Evolutionary conservation across 345 rosid genomes (phyloP), one percentile per base, ranked within the genome.

Genomic region (Litchi chinensis): DNA sequence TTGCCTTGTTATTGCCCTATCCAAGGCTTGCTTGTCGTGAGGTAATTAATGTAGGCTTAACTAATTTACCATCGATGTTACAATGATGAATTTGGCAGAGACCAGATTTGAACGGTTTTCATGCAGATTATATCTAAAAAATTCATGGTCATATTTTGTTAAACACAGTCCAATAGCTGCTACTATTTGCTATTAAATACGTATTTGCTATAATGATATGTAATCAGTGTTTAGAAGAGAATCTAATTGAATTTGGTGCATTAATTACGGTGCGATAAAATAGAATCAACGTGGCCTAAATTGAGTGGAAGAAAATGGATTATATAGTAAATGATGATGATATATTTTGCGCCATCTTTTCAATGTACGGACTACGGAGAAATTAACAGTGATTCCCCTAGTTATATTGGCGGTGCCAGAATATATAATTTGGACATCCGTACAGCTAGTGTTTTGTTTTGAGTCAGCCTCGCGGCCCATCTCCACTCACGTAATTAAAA

Each of bases 21-120:
- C 99, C 99, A 60, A 88, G 98, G 76, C 82, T 92, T 57, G 98
- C 97, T 65, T 83, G 86, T 75, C 44, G 76, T 26, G 91, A 93
- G 97, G 99, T 92, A 86, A 48, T 52, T 70, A 32, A 32, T 32
- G 37, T 32, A 32, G 37, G 37, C 37, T 32, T 32, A 32, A 3
- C 37, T 32, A 32, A 32, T 32, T 3, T 32, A 32, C 37, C 37
- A 32, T 32, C 37, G 37, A 32, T 32, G 37, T 32, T 32, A 32
- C 37, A 32, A 32, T 2, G 37, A 32, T 32, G 37, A 32, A 3
- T 32, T 32, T 32, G 37, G 3, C 37, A 32, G 3, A 32, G 0
- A 32, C 37, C 37, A 32, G 3, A 32, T 32, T 32, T 32, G 37
- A 32, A 32, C 2, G 4, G 4, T 32, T 32, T 1, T 32, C 37